These are phyloP conservation scores for Saccharum spontaneum DNA, from an alignment of 176 grass and related monocot genomes.

Conservation along the genomic window DNA sequence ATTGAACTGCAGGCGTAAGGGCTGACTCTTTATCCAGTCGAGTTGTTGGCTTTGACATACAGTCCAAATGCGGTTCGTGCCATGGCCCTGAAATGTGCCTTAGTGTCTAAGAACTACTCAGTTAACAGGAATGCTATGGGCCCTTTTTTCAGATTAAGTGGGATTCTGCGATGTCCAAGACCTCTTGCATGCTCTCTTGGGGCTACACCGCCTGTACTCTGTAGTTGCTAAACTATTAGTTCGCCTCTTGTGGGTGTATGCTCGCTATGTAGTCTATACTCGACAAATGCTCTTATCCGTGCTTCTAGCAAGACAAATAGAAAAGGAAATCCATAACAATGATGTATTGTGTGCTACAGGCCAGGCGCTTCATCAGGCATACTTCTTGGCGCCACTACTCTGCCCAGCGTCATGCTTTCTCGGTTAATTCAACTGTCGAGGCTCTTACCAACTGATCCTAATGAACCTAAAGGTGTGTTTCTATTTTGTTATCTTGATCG, in stretches of 20 bases:
- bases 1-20: neutral
- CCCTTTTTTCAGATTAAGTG: neutral
- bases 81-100: neutral
- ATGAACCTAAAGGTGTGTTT: conserved; percentile 50
- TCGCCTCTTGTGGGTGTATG: neutral
- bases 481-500: neutral
- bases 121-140: neutral
- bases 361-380: conserved; percentile 91
- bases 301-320: neutral
- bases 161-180: neutral
- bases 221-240: neutral
- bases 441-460: conserved; percentile 48
- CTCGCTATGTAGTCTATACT: neutral
- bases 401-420: conserved; percentile 90
- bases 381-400: conserved; percentile 83
- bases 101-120: neutral
- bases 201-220: neutral
- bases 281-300: neutral
- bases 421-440: conserved; percentile 77
- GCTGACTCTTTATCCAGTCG: neutral
- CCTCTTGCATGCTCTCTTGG: neutral
- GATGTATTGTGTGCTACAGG: conserved; percentile 46
- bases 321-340: neutral
- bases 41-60: neutral
- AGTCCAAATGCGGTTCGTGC: neutral